phyloP scores from a whole-genome alignment of 768 basidiomycete species.

The Suillus alpinus region DNA sequence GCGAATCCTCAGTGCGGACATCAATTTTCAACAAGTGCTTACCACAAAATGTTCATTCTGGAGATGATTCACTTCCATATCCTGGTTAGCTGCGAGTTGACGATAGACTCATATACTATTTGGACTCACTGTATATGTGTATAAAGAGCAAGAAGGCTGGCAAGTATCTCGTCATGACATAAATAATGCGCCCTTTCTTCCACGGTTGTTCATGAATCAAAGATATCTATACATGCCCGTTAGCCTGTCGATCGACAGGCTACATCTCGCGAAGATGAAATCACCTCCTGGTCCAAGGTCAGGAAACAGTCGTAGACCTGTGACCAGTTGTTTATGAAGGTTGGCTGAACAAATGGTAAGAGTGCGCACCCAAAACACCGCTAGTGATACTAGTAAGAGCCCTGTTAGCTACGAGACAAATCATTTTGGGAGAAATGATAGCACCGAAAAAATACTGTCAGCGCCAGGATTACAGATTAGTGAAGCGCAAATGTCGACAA shows the following conservation, averaged over 20 bases:
- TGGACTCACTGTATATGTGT: not conserved
- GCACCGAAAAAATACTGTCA: not conserved
- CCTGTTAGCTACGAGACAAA: not conserved
- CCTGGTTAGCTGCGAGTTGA: not conserved
- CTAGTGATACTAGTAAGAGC: not conserved
- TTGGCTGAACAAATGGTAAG: not conserved
- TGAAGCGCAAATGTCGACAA: not conserved
- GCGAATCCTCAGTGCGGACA: not conserved
- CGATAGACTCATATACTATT: not conserved
- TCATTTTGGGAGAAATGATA: not conserved
- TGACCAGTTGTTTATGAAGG: not conserved
- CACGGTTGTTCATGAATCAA: not conserved
- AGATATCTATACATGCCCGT: not conserved
- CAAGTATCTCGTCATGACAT: not conserved
- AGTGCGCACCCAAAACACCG: not conserved
- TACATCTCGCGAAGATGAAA: not conserved
- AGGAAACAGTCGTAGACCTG: not conserved
- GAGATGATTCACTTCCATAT: not conserved
- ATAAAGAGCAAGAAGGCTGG: not conserved
- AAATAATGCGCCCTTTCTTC: not conserved
- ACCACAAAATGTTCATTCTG: not conserved
- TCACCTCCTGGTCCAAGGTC: constrained; percentile 1
- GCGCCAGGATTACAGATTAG: not conserved
- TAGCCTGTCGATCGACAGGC: not conserved
- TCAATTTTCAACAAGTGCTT: not conserved